These are phyloP conservation scores for Talaromyces proteolyticus DNA, from an alignment of 495 filamentous ascomycete species.

Conservation along the genomic window DNA sequence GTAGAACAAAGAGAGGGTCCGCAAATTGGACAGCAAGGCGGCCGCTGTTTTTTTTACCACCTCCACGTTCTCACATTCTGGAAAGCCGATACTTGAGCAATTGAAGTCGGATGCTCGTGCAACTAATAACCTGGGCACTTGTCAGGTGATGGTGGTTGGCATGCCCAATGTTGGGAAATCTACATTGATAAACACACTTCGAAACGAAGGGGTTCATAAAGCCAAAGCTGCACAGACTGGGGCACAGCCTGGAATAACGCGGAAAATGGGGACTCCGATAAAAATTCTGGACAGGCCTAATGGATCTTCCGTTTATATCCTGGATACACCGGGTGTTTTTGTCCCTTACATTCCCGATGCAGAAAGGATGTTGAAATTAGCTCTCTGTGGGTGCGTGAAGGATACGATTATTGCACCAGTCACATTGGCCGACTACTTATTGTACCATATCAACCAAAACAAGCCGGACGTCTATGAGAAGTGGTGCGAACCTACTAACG, in stretches of 20 bases:
- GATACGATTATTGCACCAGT: slow-evolving; percentile 72
- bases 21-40: slow-evolving; percentile 49
- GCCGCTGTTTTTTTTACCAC: slow-evolving; percentile 61
- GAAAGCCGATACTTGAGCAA: slow-evolving; percentile 50
- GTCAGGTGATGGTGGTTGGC: slow-evolving; percentile 80
- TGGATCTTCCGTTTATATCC: slow-evolving; percentile 54
- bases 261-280: slow-evolving; percentile 76
- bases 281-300: slow-evolving; percentile 62
- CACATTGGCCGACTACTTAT: slow-evolving; percentile 80
- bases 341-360: slow-evolving; percentile 81
- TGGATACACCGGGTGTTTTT: slow-evolving; percentile 84
- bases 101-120: slow-evolving; percentile 39
- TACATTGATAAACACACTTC: slow-evolving; percentile 81
- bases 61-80: slow-evolving; percentile 39
- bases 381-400: slow-evolving; percentile 85
- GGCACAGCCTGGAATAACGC: slow-evolving; percentile 80
- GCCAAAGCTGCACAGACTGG: slow-evolving; percentile 80
- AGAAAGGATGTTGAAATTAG: slow-evolving; percentile 87
- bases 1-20: slow-evolving; percentile 43
- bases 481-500: slow-evolving; percentile 74
- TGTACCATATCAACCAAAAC: slow-evolving; percentile 72
- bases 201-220: slow-evolving; percentile 58
- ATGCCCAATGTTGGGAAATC: slow-evolving; percentile 97
- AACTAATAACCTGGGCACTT: slow-evolving; percentile 55
- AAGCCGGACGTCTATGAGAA: slow-evolving; percentile 53